Evolutionary conservation across 2,329 filamentous ascomycete genomes (phyloP), one percentile per base, ranked within the genome.

Genomic region (Celoporthe dispersa): DNA sequence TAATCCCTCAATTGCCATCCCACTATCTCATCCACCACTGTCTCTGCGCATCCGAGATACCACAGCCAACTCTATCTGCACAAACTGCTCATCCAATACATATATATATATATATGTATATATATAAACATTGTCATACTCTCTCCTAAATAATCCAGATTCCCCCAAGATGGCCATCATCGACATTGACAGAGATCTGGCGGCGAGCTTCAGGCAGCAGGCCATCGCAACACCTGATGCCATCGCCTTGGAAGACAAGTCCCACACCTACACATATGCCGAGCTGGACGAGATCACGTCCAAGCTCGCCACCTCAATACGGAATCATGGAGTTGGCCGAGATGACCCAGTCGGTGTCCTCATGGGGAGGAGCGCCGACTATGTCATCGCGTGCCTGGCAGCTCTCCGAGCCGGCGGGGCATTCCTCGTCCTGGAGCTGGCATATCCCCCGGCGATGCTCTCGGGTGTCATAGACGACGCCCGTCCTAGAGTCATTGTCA

Each of bases 381-480:
- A 94, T 80, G 91, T 95, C 71, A 90, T 94, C 79, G 90, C 92
- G 22, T 94, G 91, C 76, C 83, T 95, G 66, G 92, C 92, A 35
- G 89, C 91, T n/a, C 86, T 94, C 53, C 88, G 91, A 70, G 92
- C 92, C 2, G 92, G 92, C 66, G 92, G 92, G 67, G 92, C 92
- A 1, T 95, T 94, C 77, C 84, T 95, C 6, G 92, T 94, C 2
- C 87, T 95, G 3, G 92, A 95, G 80, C 84, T 94, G 64, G 92
- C 92, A 3, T 94, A 94, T 73, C 92, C 92, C 19, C 87, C 91
- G 0, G 90, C 89, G 68, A 83, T 94, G 64, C 82, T 95, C 72
- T 87, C 91, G 66, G 92, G 94, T 79, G 92, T 94, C 66, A 86
- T 94, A 66, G 90, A 92, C 39, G 92, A 95, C 82, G 91, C 92